phyloP scores from a whole-genome alignment of 2,329 filamentous ascomycete genomes.

The Paecilomyces variotii region DNA sequence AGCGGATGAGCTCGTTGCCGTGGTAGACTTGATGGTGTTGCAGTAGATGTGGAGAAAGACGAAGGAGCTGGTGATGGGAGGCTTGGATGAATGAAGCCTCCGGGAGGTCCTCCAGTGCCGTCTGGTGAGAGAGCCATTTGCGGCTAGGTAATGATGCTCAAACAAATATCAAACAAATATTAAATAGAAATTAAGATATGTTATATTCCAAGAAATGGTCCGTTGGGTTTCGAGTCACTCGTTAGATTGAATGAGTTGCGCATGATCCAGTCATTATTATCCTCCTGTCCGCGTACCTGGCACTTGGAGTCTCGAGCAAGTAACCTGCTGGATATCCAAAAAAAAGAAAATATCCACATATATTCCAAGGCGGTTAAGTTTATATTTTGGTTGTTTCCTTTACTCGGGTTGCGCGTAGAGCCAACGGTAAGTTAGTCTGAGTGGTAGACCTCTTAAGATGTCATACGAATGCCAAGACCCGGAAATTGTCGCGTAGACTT shows the following conservation, averaged over 20 bases:
- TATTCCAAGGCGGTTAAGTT: background rate
- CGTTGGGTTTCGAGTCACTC: background rate
- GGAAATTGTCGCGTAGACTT: background rate
- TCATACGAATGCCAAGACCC: background rate
- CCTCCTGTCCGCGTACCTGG: background rate
- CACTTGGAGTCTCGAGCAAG: background rate
- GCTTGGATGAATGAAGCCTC: conserved; percentile 34
- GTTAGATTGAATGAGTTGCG: background rate
- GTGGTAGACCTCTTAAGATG: background rate
- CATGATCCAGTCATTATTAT: background rate
- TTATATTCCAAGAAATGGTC: too few relatives aligned
- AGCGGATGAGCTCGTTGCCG: conserved; percentile 46
- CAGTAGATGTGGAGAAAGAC: conserved; percentile 27
- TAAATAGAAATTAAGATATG: too few relatives aligned
- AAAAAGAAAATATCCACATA: background rate
- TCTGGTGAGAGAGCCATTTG: conserved; percentile 13
- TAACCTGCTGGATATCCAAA: background rate
- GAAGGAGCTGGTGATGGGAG: conserved; percentile 43
- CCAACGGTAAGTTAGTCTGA: background rate
- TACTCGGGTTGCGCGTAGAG: background rate
- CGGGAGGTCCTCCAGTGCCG: conserved; percentile 10
- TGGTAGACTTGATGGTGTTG: conserved; percentile 38
- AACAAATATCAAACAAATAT: background rate
- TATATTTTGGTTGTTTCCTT: background rate
- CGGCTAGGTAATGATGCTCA: background rate